Evolutionary conservation across 2,329 filamentous ascomycete genomes (phyloP), one percentile per base, ranked within the genome.

Genomic region (Dendryphion nanum): DNA sequence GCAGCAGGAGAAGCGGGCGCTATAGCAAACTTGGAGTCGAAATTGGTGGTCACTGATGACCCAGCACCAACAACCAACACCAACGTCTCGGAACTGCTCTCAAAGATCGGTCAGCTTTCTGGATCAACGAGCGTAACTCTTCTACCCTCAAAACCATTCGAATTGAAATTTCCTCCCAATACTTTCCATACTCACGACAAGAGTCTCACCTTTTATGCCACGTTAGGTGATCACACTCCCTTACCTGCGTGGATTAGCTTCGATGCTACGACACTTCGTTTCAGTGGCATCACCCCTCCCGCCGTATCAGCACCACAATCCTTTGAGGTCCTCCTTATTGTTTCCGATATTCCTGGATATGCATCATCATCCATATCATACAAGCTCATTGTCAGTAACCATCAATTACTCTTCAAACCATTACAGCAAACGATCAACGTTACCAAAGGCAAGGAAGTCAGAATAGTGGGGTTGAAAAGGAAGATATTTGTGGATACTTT

Each of bases 201-300:
- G 13, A 73, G 82, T 35, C 79, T 81, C 17, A 69, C 69, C 41
- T 95, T 89, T 63, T 91, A 93, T 58, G 86, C 87, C 6, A 81
- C 85, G 3, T 85, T 86, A 4, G 74, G 73, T 4, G 78, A 91
- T 55, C 86, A 86, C 55, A 86, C 85, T n/a, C 89, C 89, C 23
- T 69, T 95, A 23, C 89, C 89, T 15, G 83, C 88, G 1, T 95
- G 89, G 89, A 71, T 95, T 30, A 69, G 70, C n/a, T 95, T 95
- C 55, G 78, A 93, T 50, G 59, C 76, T 1, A 59, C 59, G 2
- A 72, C 66, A 0, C 68, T 95, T 26, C 75, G 74, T 1, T 94
- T 95, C 52, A 78, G 77, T 1, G 89, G 89, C 17, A 78, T 68
- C 21, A 85, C 84, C 1, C 69, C 81, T 1, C 72, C 81, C 32